Conservation (phyloP, 129 eudicot species). For the Apium graveolens region DNA sequence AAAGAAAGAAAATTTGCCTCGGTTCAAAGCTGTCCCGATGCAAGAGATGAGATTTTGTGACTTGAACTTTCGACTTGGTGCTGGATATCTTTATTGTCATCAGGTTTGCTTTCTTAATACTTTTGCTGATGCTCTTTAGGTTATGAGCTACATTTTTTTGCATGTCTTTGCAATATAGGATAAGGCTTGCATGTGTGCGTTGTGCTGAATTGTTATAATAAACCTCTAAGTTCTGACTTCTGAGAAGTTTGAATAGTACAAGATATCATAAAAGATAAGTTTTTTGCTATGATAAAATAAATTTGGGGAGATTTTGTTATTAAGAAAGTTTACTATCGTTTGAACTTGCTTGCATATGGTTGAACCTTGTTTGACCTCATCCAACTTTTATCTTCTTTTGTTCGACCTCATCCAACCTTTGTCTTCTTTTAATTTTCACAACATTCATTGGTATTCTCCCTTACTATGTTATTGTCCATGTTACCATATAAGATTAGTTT, state of each 20-base stretch:
- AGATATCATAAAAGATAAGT: background rate
- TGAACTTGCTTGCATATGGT: background rate
- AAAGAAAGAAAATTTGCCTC: conserved; percentile 43
- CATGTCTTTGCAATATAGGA: too few relatives aligned
- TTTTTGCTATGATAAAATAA: background rate
- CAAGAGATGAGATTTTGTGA: conserved; percentile 55
- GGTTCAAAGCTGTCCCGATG: conserved; percentile 47
- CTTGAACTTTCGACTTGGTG: conserved; percentile 73
- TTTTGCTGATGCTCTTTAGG: background rate
- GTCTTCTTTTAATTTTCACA: background rate
- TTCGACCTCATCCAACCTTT: background rate
- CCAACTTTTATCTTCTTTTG: background rate
- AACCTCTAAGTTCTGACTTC: background rate
- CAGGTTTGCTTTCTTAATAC: conserved; percentile 32
- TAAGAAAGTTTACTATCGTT: background rate
- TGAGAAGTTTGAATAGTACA: background rate
- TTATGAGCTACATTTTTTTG: background rate
- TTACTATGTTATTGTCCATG: background rate
- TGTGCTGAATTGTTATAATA: background rate
- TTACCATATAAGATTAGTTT: background rate
- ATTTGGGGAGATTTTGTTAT: background rate
- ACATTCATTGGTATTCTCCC: background rate
- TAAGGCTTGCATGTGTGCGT: background rate
- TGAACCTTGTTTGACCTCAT: background rate
- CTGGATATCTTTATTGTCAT: conserved; percentile 86